These are phyloP conservation scores for Elaeis guineensis DNA, from an alignment of 176 grass and related monocot species.

Conservation along the genomic window DNA sequence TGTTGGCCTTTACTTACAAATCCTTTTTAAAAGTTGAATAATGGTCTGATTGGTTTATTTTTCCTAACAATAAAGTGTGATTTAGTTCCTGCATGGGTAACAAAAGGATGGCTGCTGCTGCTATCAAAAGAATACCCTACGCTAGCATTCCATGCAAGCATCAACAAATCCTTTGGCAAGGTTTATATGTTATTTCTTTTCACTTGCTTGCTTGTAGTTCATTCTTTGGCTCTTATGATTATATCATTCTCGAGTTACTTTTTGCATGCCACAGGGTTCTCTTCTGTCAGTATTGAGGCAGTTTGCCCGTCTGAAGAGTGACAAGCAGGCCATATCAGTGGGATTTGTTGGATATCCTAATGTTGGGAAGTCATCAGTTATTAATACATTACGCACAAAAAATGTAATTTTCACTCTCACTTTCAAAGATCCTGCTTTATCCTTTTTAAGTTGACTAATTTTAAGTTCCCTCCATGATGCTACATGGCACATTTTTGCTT, in stretches of 20 bases:
- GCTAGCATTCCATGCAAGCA: constrained; percentile 90
- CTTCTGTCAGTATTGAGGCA: constrained; percentile 87
- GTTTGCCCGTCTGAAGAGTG: constrained; percentile 80
- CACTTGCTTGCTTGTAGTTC: not conserved
- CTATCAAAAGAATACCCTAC: constrained; percentile 87
- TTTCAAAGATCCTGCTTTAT: not conserved
- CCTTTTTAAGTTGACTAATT: not conserved
- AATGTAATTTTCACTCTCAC: constrained; percentile 42
- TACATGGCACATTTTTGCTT: no score
- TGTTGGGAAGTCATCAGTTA: constrained; percentile 97
- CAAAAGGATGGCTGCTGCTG: constrained; percentile 83
- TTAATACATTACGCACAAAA: constrained; percentile 92
- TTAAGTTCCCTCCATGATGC: no score
- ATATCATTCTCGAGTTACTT: not conserved
- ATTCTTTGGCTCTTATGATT: not conserved
- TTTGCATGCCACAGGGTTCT: constrained; percentile 47
- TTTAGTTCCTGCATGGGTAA: constrained; percentile 58
- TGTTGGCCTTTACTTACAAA: constrained; percentile 15
- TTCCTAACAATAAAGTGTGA: no score
- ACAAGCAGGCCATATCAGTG: constrained; percentile 96
- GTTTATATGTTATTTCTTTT: constrained; percentile 20
- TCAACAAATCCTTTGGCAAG: constrained; percentile 95
- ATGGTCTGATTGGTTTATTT: no score
- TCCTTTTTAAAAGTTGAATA: no score
- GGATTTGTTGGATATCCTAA: constrained; percentile 98